Percentiles rank a stretch among this genome's conserved stretches.
Conservation (phyloP, 2,329 filamentous ascomycete species). For the Fusarium coicis region DNA sequence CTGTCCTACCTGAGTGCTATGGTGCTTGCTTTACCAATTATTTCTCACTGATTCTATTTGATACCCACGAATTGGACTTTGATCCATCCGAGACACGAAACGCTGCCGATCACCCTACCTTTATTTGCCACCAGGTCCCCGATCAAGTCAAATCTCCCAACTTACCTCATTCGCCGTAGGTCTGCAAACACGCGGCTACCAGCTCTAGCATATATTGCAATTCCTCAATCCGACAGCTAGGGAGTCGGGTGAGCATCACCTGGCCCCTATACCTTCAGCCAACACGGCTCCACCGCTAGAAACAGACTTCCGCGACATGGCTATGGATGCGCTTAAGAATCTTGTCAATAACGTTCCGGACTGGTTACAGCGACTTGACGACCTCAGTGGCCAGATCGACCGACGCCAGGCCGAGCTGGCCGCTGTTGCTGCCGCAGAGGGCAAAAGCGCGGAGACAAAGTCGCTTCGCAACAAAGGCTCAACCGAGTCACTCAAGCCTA, state of each 20-base stretch:
- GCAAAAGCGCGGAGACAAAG: constrained; percentile 47
- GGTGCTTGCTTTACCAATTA: constrained; percentile 5
- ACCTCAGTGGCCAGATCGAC: constrained; percentile 70
- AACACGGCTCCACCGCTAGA: constrained; percentile 46
- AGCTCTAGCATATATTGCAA: not conserved
- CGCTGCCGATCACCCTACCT: constrained; percentile 23
- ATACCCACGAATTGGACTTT: constrained; percentile 12
- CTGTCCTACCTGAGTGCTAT: constrained; percentile 3
- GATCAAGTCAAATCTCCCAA: not conserved
- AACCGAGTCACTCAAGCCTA: constrained; percentile 63
- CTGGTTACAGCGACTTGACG: constrained; percentile 69
- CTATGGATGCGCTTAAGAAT: constrained; percentile 67
- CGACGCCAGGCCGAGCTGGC: constrained; percentile 71
- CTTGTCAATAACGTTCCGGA: constrained; percentile 67
- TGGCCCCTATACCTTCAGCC: constrained; percentile 42
- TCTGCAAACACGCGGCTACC: constrained; percentile 15
- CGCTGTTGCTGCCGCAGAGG: constrained; percentile 51
- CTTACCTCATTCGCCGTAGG: not conserved
- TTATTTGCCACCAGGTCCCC: constrained; percentile 29
- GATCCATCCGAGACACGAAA: constrained; percentile 19
- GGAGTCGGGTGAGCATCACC: constrained; percentile 49
- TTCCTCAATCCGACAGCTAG: constrained; percentile 26
- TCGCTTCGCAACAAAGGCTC: constrained; percentile 64
- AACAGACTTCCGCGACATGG: constrained; percentile 50
- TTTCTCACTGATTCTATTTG: constrained; percentile 22